Base-by-base conservation (phyloP, 129 eudicot species). In the Helichrysum umbraculigerum region DNA sequence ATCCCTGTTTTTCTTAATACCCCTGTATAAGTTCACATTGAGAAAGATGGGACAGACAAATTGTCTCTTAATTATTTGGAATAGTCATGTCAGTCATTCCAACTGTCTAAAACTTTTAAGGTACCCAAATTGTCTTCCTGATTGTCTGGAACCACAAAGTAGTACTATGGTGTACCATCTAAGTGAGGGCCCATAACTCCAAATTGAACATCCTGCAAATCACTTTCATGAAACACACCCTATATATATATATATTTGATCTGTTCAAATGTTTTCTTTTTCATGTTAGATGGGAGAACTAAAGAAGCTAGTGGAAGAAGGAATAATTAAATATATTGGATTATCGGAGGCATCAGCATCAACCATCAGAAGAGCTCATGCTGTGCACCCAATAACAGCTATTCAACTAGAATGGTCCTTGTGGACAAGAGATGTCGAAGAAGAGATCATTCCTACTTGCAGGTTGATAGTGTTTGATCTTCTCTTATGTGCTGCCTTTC, bases 291-390 rank as follows among this genome's bases (percentile, higher is more conserved):
- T 89, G 87, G 84, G 91, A 75, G 95, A 86, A 81, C 79, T 89
- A 10, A 89, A 86, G 65, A 86, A 82, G 56, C 77, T 86, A 41
- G 94, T 86, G 42, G 91, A 86, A 77, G 94, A 89, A 73, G 95
- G 91, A 6, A 89, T 82, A 68, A 81, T 89, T n/a, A 89, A 89
- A 70, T 86, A 89, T 34, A 28, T 86, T 19, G 95, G 95, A 71
- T 73, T 89, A 50, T 89, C 95, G 5, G 95, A 89, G 74, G 93
- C 93, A 41, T 89, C 87, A 4, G 89, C 95, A 37, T 67, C 90
- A 47, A 89, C 91, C 41, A 86, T 89, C 35, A 86, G 91, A 83
- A 89, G 95, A 81, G 95, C 95, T 1, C 91, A 89, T 60, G 95
- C 89, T 17, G 87, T 89, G 51, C 95, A 86, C 56, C 95, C 95